Evolutionary conservation across 2,329 filamentous ascomycete species (phyloP).

Genomic region (Bimuria novae-zelandiae): DNA sequence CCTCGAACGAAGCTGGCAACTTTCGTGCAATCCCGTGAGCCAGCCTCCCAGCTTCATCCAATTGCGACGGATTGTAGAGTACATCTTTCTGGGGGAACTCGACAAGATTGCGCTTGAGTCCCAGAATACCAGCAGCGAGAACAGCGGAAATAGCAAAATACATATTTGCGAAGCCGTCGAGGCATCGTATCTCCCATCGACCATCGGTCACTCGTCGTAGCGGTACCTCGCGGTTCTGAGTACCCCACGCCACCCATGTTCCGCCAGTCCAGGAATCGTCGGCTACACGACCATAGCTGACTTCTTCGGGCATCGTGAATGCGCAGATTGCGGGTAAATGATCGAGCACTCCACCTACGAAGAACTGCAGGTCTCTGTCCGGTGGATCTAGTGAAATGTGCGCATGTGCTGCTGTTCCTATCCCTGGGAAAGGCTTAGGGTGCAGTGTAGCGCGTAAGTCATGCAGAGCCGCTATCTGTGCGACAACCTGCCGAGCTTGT

Average conservation of each 20-base stretch:
- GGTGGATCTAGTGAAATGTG: slow-evolving; percentile 68
- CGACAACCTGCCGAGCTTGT: slow-evolving; percentile 71
- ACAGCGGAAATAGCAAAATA: slow-evolving; percentile 71
- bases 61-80: slow-evolving; percentile 28
- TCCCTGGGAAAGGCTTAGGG: slow-evolving; percentile 67
- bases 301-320: slow-evolving; percentile 67
- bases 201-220: slow-evolving; percentile 68
- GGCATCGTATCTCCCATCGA: slow-evolving; percentile 77
- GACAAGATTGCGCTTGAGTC: slow-evolving; percentile 51
- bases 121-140: slow-evolving; percentile 63
- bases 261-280: slow-evolving; percentile 80
- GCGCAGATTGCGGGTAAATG: slow-evolving; percentile 70
- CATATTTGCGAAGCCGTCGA: slow-evolving; percentile 81
- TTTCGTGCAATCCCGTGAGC: slow-evolving; percentile 59
- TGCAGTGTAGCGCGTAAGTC: slow-evolving; percentile 72
- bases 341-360: slow-evolving; percentile 68
- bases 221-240: slow-evolving; percentile 77
- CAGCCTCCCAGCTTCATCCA: slow-evolving; percentile 48
- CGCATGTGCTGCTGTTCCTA: slow-evolving; percentile 70
- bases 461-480: slow-evolving; percentile 64
- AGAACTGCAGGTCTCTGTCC: slow-evolving; percentile 66
- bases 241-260: slow-evolving; percentile 78
- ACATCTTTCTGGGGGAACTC: slow-evolving; percentile 63
- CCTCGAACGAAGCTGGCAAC: slow-evolving; percentile 60
- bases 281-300: slow-evolving; percentile 69